phyloP scores from a whole-genome alignment of 73 alveolate genomes.

The Tetrahymena thermophila region DNA sequence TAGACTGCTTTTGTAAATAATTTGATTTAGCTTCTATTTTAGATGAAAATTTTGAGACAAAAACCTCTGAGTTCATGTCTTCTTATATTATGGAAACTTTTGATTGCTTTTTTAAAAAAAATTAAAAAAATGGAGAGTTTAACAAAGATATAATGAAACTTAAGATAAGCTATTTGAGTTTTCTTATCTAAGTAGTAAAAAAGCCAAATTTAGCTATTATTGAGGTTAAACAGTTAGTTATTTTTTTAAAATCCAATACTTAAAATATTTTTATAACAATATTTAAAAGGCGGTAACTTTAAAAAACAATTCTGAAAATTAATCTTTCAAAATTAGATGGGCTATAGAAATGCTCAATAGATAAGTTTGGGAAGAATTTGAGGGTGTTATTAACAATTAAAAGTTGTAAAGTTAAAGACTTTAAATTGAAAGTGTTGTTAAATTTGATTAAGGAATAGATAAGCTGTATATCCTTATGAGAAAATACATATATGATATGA shows the following conservation, averaged over 20 bases:
- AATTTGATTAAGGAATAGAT: background rate
- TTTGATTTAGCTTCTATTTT: background rate
- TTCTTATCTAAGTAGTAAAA: background rate
- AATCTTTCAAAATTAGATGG: background rate
- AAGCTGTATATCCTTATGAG: background rate
- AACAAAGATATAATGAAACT: background rate
- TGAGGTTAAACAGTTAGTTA: background rate
- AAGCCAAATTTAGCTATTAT: background rate
- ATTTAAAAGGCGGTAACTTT: background rate
- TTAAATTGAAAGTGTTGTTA: background rate
- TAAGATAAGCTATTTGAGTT: background rate
- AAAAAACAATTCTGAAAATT: background rate
- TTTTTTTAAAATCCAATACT: background rate
- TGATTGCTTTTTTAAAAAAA: background rate
- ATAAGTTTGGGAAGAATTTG: background rate
- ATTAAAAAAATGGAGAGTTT: background rate
- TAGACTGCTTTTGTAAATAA: background rate
- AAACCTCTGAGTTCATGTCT: background rate
- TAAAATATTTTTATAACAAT: background rate
- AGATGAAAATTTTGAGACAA: background rate
- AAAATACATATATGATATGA: background rate
- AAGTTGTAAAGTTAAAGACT: background rate
- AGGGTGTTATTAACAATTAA: background rate
- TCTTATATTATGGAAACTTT: background rate
- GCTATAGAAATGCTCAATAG: background rate